phyloP scores from a whole-genome alignment of 2,329 filamentous ascomycete species.

The Penicillium sp. region DNA sequence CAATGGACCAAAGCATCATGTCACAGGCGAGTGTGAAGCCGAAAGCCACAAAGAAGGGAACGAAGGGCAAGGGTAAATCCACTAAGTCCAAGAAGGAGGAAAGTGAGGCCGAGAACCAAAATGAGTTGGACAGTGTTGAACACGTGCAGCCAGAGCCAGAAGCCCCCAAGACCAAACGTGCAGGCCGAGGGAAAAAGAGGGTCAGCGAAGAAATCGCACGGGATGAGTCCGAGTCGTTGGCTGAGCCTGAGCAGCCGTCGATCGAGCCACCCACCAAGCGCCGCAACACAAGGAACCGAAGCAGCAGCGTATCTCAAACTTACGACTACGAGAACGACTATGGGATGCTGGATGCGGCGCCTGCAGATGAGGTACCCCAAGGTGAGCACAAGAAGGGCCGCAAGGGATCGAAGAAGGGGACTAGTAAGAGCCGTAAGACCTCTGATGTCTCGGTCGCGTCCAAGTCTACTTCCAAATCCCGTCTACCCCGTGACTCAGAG shows the following conservation, averaged over 20 bases:
- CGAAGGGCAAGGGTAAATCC: slow-evolving; percentile 37
- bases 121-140: slow-evolving; percentile 32
- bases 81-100: slow-evolving; percentile 41
- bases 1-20: slow-evolving; percentile 59
- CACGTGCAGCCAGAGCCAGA: slow-evolving; percentile 26
- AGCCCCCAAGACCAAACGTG: slow-evolving; percentile 22
- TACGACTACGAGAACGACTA: slow-evolving; percentile 39
- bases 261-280: slow-evolving; percentile 56
- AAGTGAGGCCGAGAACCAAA: slow-evolving; percentile 44
- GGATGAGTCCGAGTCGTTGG: slow-evolving; percentile 21
- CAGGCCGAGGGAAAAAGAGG: background rate
- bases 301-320: slow-evolving; percentile 46
- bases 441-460: slow-evolving; percentile 52
- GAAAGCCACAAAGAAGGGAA: slow-evolving; percentile 52
- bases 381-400: slow-evolving; percentile 48
- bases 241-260: slow-evolving; percentile 20
- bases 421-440: slow-evolving; percentile 50
- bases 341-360: slow-evolving; percentile 31
- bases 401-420: slow-evolving; percentile 39
- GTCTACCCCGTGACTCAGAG: slow-evolving; percentile 61
- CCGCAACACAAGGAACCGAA: slow-evolving; percentile 54
- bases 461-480: slow-evolving; percentile 46
- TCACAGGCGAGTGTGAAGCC: slow-evolving; percentile 48
- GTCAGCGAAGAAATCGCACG: slow-evolving; percentile 11
- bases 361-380: slow-evolving; percentile 19